Evolutionary conservation across 441 rosid genomes (phyloP).

Genomic region (Syzygium malaccense): DNA sequence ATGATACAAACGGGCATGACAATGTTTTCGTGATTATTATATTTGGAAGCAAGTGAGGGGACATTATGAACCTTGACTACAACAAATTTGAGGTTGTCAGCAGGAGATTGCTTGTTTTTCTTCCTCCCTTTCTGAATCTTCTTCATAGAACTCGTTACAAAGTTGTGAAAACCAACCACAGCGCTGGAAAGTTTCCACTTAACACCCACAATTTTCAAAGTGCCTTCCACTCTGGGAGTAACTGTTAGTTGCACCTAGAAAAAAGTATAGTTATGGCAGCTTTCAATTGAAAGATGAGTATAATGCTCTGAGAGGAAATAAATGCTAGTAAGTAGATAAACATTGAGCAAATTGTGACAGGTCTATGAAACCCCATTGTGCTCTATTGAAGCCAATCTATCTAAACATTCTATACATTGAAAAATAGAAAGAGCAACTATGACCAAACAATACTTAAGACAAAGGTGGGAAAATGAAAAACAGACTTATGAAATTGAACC

Average conservation of each 20-base stretch:
- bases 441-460: not conserved
- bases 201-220: constrained; percentile 78
- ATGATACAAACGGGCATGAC: not conserved
- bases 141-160: constrained; percentile 42
- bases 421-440: not conserved
- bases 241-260: constrained; percentile 82
- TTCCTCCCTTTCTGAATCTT: constrained; percentile 42
- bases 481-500: not conserved
- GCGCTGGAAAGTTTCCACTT: constrained; percentile 93
- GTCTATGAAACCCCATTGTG: not conserved
- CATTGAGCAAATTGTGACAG: not conserved
- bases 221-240: constrained; percentile 83
- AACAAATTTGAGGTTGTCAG: constrained; percentile 56
- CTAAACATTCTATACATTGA: not conserved
- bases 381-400: not conserved
- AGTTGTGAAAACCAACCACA: constrained; percentile 63
- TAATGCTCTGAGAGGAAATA: not conserved
- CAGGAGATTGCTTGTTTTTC: constrained; percentile 45
- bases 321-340: not conserved
- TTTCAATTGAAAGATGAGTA: not conserved
- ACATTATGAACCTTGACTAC: constrained; percentile 64
- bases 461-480: not conserved
- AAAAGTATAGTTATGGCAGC: not conserved
- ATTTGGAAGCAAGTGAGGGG: not conserved
- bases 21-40: not conserved